A percentile compares a stretch with the other conserved stretches of the same genome.
These are phyloP conservation scores for Haplosporangium sp. DNA, from an alignment of 371 early-diverging fungal genomes.

Conservation along the genomic window DNA sequence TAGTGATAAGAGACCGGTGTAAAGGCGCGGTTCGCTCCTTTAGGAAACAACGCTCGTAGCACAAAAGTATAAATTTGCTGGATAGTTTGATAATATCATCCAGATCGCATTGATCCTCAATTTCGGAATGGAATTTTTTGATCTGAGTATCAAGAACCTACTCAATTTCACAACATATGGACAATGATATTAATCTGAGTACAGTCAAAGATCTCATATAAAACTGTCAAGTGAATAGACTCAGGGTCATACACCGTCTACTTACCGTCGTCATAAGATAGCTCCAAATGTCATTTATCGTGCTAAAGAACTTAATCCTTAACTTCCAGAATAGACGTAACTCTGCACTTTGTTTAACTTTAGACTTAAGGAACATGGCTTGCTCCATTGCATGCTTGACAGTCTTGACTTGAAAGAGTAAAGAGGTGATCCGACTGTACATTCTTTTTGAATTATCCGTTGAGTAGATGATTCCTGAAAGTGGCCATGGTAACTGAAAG, in stretches of 20 bases:
- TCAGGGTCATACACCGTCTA: no score
- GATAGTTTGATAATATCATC: conserved; percentile 42
- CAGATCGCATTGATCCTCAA: conserved; percentile 32
- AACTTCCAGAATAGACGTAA: conserved; percentile 33
- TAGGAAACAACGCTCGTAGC: conserved; percentile 49
- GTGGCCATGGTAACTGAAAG: conserved; percentile 46
- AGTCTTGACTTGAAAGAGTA: conserved; percentile 44
- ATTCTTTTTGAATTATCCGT: conserved; percentile 27
- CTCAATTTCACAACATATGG: neutral
- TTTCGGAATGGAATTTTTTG: conserved; percentile 26
- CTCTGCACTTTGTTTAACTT: conserved; percentile 8
- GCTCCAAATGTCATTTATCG: conserved; percentile 49
- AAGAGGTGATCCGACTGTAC: conserved; percentile 38
- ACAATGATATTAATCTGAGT: neutral
- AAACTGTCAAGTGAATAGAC: no score
- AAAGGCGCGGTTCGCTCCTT: conserved; percentile 33
- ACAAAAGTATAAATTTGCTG: conserved; percentile 18
- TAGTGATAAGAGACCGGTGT: conserved; percentile 37
- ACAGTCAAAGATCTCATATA: no score
- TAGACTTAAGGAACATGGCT: conserved; percentile 27
- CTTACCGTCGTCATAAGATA: conserved; percentile 52
- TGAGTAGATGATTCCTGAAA: conserved; percentile 33
- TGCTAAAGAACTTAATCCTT: conserved; percentile 30
- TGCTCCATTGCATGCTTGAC: conserved; percentile 40
- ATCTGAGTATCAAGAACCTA: conserved; percentile 44